Evolutionary conservation across 352 stramenopile species (phyloP).

Genomic region (Globisporangium cylindrosporum): DNA sequence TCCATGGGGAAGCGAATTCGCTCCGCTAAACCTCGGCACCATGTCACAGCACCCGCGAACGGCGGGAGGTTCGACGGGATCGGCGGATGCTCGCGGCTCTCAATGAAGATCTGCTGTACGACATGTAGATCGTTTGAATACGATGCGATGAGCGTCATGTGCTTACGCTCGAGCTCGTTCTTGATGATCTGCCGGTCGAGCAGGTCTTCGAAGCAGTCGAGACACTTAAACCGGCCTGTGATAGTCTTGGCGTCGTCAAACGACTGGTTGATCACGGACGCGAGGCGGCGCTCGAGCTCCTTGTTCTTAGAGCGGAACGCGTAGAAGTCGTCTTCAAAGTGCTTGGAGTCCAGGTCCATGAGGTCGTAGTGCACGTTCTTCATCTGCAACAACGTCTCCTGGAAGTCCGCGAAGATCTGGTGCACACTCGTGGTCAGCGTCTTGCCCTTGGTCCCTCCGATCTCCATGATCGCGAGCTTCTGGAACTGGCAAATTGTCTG

Average conservation of each 20-base stretch:
- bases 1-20: conserved; percentile 89
- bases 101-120: conserved; percentile 90
- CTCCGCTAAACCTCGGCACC: conserved; percentile 84
- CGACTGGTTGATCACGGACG: conserved; percentile 88
- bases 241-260: conserved; percentile 93
- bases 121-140: conserved; percentile 80
- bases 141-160: conserved; percentile 72
- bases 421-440: conserved; percentile 87
- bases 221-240: conserved; percentile 83
- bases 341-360: conserved; percentile 86
- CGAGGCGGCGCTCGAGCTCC: conserved; percentile 83
- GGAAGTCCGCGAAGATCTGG: conserved; percentile 88
- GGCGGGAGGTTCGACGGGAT: conserved; percentile 89
- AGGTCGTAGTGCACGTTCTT: conserved; percentile 86
- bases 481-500: conserved; percentile 89
- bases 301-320: conserved; percentile 88
- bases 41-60: conserved; percentile 89
- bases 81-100: conserved; percentile 80
- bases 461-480: conserved; percentile 86
- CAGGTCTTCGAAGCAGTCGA: conserved; percentile 91
- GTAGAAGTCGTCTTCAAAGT: conserved; percentile 92
- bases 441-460: conserved; percentile 92
- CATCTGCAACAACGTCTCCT: conserved; percentile 71
- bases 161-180: conserved; percentile 88
- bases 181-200: conserved; percentile 83